Conservation (phyloP, 2,329 filamentous ascomycete species). For the Aspergillus sp. region DNA sequence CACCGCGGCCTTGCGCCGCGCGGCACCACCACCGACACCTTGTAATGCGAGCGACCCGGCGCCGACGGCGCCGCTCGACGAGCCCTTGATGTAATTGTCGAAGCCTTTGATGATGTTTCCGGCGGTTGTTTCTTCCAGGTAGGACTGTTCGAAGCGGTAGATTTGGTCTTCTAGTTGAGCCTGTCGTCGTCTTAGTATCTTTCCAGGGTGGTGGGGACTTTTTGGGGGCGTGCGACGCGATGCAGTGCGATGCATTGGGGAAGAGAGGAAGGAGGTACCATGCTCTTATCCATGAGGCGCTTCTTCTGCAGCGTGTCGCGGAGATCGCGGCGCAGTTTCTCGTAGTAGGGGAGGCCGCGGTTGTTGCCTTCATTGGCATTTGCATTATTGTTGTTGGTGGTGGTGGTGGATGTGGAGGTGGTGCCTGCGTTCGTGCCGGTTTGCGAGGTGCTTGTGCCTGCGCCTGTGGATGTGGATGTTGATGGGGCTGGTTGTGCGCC, state of each 20-base stretch:
- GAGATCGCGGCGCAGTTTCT: slow-evolving; percentile 66
- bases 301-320: slow-evolving; percentile 66
- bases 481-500: slow-evolving; percentile 11
- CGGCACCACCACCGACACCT: slow-evolving; percentile 18
- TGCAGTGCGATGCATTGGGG: neutral
- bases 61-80: slow-evolving; percentile 50
- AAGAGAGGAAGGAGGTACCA: slow-evolving; percentile 40
- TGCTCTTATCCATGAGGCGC: slow-evolving; percentile 58
- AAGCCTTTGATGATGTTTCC: slow-evolving; percentile 98
- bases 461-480: slow-evolving; percentile 11
- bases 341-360: slow-evolving; percentile 64
- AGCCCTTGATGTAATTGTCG: slow-evolving; percentile 95
- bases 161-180: slow-evolving; percentile 74
- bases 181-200: too few relatives aligned
- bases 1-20: slow-evolving; percentile 45
- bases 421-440: slow-evolving; percentile 10
- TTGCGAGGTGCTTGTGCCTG: slow-evolving; percentile 9
- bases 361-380: slow-evolving; percentile 25
- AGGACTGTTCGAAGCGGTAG: slow-evolving; percentile 75
- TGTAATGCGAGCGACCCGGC: slow-evolving; percentile 31
- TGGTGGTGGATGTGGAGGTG: neutral
- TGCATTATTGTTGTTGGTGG: slow-evolving; percentile 13
- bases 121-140: slow-evolving; percentile 81
- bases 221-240: neutral
- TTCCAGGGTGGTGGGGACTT: too few relatives aligned